These are phyloP conservation scores for Paramecium tetraurelia DNA, from an alignment of 73 alveolate genomes.

Conservation along the genomic window DNA sequence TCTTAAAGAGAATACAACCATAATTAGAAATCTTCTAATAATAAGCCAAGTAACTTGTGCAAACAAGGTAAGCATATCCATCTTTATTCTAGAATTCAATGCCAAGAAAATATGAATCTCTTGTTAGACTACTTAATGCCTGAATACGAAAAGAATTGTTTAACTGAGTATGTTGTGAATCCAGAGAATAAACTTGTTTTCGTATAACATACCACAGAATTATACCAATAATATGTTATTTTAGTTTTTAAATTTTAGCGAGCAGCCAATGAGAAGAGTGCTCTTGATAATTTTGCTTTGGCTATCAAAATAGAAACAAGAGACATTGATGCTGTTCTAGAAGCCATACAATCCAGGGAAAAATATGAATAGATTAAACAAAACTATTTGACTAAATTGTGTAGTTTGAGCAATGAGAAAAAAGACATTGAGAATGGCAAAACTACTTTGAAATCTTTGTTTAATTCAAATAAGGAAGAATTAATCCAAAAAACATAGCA, in stretches of 20 bases:
- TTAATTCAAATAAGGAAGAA: conserved; percentile 59
- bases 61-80: background rate
- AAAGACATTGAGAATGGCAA: conserved; percentile 52
- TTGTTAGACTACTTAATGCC: conserved; percentile 53
- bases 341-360: background rate
- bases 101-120: conserved; percentile 52
- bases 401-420: conserved; percentile 41
- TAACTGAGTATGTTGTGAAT: conserved; percentile 54
- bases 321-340: conserved; percentile 31
- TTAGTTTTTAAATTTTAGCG: background rate
- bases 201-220: background rate
- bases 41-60: background rate
- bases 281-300: background rate
- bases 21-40: background rate
- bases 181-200: conserved; percentile 49
- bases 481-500: background rate
- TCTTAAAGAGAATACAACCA: conserved; percentile 43
- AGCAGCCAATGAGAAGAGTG: background rate
- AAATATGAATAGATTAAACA: conserved; percentile 30
- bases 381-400: background rate
- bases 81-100: background rate
- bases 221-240: background rate
- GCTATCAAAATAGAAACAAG: conserved; percentile 9
- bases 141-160: conserved; percentile 63
- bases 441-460: conserved; percentile 40